Evolutionary conservation across 73 alveolate species (phyloP), one percentile per base, ranked within the genome.

Genomic region (Stentor coeruleus): DNA sequence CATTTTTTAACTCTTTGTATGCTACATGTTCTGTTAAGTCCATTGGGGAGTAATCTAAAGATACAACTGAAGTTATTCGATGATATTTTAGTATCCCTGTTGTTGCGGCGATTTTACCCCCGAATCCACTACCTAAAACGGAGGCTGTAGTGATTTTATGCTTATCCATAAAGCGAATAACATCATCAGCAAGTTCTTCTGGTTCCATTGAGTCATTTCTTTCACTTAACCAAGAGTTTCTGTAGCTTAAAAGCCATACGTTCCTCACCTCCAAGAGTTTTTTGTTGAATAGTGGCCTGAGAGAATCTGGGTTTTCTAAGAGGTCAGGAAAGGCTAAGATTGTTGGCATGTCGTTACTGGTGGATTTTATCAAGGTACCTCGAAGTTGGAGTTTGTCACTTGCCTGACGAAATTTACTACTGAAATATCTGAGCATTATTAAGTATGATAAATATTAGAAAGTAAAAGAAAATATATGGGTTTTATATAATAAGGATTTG

Each of bases 101-200:
- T 28, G 88, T 91, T 11, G 88, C 60, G 41, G 96, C 96, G 38
- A 91, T 89, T 86, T 87, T 91, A 15, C 93, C 96, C 33, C 96
- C 96, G 82, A 91, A 88, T 55, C 96, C 96, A 60, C 85, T 90
- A 14, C 96, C 96, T 15, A 92, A 91, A 42, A 91, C 76, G 59
- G 90, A 77, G 3, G 96, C 96, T 77, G 81, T 36, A 2, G 94
- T 84, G 85, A 91, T 81, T 20, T 60, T 26, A 82, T 91, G 49
- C 35, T 87, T 84, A 72, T 91, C 92, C 96, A 91, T 91, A 57
- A 73, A 91, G 72, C 94, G 72, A 35, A 81, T 81, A 75, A 91
- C 91, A 73, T 91, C 96, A 28, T 40, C 41, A 41, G 94, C 84
- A 74, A 91, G 88, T 59, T 91, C 58, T 40, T 75, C 83, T 2